phyloP scores from a whole-genome alignment of 352 stramenopile species.

The Phytophthora tubulina region DNA sequence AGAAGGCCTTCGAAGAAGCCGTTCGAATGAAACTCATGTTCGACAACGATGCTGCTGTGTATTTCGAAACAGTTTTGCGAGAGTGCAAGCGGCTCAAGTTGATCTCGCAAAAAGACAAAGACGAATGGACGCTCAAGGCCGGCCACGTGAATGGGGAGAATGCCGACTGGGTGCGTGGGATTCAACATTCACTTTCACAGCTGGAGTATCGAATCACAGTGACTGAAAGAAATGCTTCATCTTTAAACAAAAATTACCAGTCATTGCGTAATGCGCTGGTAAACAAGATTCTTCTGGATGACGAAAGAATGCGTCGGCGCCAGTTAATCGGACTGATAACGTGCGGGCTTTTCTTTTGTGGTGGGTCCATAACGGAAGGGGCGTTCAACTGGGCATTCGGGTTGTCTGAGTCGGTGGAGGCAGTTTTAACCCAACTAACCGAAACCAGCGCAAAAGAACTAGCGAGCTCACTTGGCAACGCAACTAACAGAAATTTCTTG shows the following conservation, averaged over 20 bases:
- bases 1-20: slow-evolving; percentile 5
- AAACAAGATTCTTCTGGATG: neutral
- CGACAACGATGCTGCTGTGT: slow-evolving; percentile 39
- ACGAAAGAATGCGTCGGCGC: neutral
- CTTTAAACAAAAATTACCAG: slow-evolving; percentile 12
- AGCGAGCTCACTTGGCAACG: neutral
- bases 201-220: slow-evolving; percentile 5
- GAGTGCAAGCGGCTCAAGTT: slow-evolving; percentile 10
- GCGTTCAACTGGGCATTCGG: slow-evolving; percentile 4
- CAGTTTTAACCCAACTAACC: neutral
- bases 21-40: slow-evolving; percentile 36
- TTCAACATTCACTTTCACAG: slow-evolving; percentile 30
- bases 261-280: slow-evolving; percentile 3
- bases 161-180: slow-evolving; percentile 41
- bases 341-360: neutral
- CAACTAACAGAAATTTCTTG: neutral
- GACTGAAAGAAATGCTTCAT: slow-evolving; percentile 6
- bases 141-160: slow-evolving; percentile 44
- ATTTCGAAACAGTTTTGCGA: slow-evolving; percentile 42
- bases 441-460: neutral
- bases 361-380: neutral
- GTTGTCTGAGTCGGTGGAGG: neutral
- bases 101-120: slow-evolving; percentile 13
- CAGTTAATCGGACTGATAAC: slow-evolving; percentile 3
- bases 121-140: slow-evolving; percentile 29